Conservation (phyloP, 1,284 basidiomycete genomes). For the Austropuccinia psidii region DNA sequence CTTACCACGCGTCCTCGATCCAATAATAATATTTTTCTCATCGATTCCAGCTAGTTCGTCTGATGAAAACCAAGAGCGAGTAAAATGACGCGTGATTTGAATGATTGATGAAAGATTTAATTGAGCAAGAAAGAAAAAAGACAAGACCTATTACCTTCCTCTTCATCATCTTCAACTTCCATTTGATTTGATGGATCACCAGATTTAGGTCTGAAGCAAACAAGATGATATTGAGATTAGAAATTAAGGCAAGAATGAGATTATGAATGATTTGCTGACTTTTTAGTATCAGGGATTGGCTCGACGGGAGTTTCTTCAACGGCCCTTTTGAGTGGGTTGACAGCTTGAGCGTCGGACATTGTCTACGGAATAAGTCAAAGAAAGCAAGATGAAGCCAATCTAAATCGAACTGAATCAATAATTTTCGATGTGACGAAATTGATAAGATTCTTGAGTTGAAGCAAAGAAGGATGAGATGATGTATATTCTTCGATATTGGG, state of each 20-base stretch:
- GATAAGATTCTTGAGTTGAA: too few species aligned
- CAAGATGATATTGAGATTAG: too few species aligned
- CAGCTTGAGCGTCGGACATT: constrained; percentile 16
- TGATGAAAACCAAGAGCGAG: neutral
- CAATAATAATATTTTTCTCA: constrained; percentile 26
- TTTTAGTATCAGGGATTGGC: constrained; percentile 13
- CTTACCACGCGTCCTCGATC: constrained; percentile 32
- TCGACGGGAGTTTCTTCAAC: constrained; percentile 1
- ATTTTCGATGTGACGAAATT: too few species aligned
- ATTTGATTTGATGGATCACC: neutral
- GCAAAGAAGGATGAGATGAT: too few species aligned
- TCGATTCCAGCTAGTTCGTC: constrained; percentile 36
- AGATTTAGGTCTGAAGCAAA: constrained; percentile 18
- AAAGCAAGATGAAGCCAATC: too few species aligned
- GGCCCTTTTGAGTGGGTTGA: constrained; percentile 21
- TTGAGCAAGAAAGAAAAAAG: neutral
- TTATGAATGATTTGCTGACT: neutral
- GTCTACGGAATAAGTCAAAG: too few species aligned
- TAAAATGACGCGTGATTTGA: neutral
- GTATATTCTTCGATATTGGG: too few species aligned
- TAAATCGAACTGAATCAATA: too few species aligned
- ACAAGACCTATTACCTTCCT: neutral
- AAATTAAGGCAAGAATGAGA: neutral
- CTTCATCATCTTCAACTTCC: constrained; percentile 25
- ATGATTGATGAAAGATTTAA: neutral